Conservation (phyloP, 768 basidiomycete species). For the Lactarius psammicola region DNA sequence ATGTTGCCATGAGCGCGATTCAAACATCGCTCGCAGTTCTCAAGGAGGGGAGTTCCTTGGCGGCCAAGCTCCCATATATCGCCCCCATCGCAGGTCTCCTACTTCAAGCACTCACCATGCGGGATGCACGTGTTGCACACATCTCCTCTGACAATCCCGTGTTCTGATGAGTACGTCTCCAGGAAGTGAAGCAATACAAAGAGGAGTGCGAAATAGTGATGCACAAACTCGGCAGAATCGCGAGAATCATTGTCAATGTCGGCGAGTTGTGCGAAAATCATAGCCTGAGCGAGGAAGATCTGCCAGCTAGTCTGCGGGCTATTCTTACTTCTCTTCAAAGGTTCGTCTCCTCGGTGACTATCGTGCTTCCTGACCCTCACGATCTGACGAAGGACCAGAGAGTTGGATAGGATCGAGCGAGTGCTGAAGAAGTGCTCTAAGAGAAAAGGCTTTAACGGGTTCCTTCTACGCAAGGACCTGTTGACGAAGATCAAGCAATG, state of each 20-base stretch:
- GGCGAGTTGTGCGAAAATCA: not conserved
- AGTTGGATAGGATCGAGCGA: not conserved
- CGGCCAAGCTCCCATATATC: not conserved
- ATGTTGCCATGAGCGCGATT: not conserved
- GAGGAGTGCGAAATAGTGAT: not conserved
- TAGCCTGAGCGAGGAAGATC: not conserved
- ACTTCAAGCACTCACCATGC: not conserved
- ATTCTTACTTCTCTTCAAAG: not conserved
- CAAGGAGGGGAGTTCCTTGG: not conserved
- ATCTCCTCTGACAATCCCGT: not conserved
- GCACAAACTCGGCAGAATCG: not conserved
- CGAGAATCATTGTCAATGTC: not conserved
- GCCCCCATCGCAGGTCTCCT: not conserved
- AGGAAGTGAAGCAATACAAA: not conserved
- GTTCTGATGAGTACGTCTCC: not conserved
- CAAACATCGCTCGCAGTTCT: not conserved
- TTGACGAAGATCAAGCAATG: not conserved
- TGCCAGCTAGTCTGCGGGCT: not conserved
- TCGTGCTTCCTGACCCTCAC: not conserved
- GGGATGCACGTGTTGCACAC: not conserved
- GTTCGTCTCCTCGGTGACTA: not conserved
- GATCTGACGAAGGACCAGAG: not conserved
- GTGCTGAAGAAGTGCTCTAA: not conserved
- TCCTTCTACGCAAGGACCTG: not conserved
- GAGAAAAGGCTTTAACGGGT: not conserved